Base-by-base conservation (phyloP, 1,139 yeast genomes). In the Kodamaea sp. region DNA sequence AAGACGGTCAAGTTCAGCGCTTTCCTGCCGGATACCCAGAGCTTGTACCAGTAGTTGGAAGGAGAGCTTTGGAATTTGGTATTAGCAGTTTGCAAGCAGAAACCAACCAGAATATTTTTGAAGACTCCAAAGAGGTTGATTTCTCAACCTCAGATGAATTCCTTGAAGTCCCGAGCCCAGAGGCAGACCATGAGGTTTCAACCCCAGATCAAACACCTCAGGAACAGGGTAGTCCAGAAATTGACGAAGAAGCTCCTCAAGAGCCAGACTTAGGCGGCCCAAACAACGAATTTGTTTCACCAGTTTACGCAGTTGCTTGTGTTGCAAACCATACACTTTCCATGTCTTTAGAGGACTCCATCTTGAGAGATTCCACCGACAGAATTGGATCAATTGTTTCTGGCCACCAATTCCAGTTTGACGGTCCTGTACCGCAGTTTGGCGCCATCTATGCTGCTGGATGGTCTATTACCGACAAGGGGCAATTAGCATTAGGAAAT, bases 351-450 rank as follows among this genome's bases (percentile, higher is more conserved):
- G 43, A 48, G 7, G 63, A 61, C 23, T 65, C 70, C 2, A 53
- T 66, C 15, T 55, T 70, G 35, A 51, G 57, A 26, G 74, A 70
- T 44, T 46, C 62, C 9, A 57, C 50, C 23, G 53, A 57, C 31
- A 51, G 73, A 42, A 61, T 68, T 32, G 76, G 74, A 3, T 57
- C 71, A 15, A 67, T 70, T 43, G 75, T 69, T 12, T 56, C 66
- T 2, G 63, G 63, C 34, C 62, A 60, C 34, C 74, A 70, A 45
- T 65, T 70, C 46, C 75, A 67, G 48, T 70, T 70, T 41, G 76
- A 70, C 44, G 72, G 73, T 3, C 71, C 73, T 11, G 58, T 65
- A 15, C 74, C 73, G 24, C 73, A 65, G 48, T 56, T 57, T 41
- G 73, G 73, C 14, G 51, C 73, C 7, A 44, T 67, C 15, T 67